These are phyloP conservation scores for Bothriochloa decipiens DNA, from an alignment of 176 grass and related monocot species.

Conservation along the genomic window DNA sequence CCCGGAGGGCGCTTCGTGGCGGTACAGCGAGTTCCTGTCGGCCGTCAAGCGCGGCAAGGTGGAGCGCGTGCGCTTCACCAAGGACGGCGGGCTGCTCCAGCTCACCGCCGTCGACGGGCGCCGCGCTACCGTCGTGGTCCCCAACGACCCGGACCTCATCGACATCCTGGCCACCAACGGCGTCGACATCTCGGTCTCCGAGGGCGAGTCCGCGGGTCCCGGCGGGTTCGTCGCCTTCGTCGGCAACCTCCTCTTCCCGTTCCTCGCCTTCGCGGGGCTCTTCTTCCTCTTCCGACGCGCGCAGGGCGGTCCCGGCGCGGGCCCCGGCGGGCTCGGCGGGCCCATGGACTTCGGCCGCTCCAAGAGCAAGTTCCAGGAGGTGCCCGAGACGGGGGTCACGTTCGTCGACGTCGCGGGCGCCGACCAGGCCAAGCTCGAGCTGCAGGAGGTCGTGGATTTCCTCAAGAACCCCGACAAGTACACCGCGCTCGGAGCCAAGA, in stretches of 20 bases:
- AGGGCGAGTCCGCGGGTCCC: slow-evolving; percentile 66
- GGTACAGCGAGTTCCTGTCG: slow-evolving; percentile 93
- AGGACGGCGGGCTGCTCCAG: slow-evolving; percentile 81
- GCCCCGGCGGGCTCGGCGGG: slow-evolving; percentile 82
- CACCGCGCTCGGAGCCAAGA: slow-evolving; percentile 91
- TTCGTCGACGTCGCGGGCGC: slow-evolving; percentile 92
- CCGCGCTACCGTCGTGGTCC: slow-evolving; percentile 74
- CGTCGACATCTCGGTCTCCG: slow-evolving; percentile 96
- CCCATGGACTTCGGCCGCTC: slow-evolving; percentile 98
- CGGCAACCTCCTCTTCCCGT: slow-evolving; percentile 89
- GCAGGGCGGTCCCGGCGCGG: slow-evolving; percentile 74
- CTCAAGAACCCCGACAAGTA: slow-evolving; percentile 98
- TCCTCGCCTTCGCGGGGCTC: slow-evolving; percentile 86
- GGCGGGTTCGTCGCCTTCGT: slow-evolving; percentile 70
- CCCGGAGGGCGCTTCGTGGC: slow-evolving; percentile 84
- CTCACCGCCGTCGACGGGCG: slow-evolving; percentile 80
- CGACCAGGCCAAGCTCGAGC: slow-evolving; percentile 97
- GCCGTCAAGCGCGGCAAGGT: slow-evolving; percentile 94
- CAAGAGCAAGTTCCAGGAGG: slow-evolving; percentile 99
- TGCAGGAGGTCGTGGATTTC: slow-evolving; percentile 97
- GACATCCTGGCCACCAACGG: slow-evolving; percentile 97
- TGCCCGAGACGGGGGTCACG: slow-evolving; percentile 81
- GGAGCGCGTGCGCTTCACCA: slow-evolving; percentile 86
- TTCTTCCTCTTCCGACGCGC: slow-evolving; percentile 98
- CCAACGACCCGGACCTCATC: slow-evolving; percentile 92